Percentiles rank a stretch among this genome's conserved stretches.
These are phyloP conservation scores for Tolypocladium cylindrosporum DNA, from an alignment of 2,329 filamentous ascomycete species.

Conservation along the genomic window DNA sequence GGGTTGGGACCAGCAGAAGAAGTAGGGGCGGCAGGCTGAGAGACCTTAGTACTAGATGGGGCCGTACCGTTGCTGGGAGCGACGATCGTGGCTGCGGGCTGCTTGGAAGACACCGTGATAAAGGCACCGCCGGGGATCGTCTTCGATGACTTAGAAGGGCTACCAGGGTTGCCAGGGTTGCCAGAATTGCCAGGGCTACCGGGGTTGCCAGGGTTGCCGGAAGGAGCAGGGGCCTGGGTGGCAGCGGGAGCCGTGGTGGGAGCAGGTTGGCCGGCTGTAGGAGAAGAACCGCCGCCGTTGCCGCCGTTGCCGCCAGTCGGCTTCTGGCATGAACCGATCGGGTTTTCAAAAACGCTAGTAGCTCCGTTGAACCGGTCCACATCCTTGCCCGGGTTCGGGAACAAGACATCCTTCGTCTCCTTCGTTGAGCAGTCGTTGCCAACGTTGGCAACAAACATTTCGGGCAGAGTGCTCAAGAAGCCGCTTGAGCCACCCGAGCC, in stretches of 20 bases:
- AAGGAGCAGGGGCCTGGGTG: not conserved
- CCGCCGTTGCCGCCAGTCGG: constrained; percentile 12
- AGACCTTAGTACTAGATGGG: constrained; percentile 2
- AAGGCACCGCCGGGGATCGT: constrained; percentile 28
- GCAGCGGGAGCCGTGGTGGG: constrained; percentile 5
- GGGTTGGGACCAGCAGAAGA: constrained; percentile 8
- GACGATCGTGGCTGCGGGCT: constrained; percentile 5
- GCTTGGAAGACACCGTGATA: constrained; percentile 17
- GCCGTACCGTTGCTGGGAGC: constrained; percentile 9
- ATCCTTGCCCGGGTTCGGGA: constrained; percentile 50
- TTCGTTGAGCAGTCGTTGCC: constrained; percentile 41
- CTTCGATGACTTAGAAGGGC: not conserved
- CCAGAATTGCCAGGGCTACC: not conserved
- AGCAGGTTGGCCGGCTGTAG: constrained; percentile 1
- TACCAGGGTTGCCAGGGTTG: too few species aligned
- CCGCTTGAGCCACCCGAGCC: constrained; percentile 36
- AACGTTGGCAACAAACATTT: constrained; percentile 61
- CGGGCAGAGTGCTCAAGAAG: constrained; percentile 54
- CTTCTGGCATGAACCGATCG: not conserved
- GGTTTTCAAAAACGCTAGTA: too few species aligned
- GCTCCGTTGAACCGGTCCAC: constrained; percentile 31
- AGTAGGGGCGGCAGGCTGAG: constrained; percentile 8
- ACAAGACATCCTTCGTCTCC: constrained; percentile 42
- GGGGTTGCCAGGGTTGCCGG: not conserved
- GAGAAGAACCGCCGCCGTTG: constrained; percentile 7